phyloP scores from a whole-genome alignment of 2,329 filamentous ascomycete species.

The Scedosporium aurantiacum region DNA sequence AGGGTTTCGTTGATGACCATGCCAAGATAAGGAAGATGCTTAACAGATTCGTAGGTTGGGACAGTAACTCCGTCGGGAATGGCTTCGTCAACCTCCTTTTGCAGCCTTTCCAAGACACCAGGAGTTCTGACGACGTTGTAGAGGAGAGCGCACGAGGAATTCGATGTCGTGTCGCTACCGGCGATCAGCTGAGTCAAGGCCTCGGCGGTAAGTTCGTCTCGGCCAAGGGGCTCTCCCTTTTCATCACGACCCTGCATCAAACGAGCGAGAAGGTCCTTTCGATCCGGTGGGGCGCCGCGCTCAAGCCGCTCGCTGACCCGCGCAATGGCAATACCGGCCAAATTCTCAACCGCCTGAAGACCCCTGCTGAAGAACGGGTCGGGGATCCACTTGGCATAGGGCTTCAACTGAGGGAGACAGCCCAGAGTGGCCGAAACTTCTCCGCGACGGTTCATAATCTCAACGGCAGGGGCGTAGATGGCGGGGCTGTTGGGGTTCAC shows the following conservation, averaged over 20 bases:
- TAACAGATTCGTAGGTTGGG: constrained; percentile 61
- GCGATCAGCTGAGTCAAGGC: constrained; percentile 82
- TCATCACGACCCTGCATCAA: constrained; percentile 82
- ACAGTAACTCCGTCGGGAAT: constrained; percentile 52
- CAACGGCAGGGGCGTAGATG: constrained; percentile 66
- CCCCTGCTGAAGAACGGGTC: constrained; percentile 74
- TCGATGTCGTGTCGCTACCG: constrained; percentile 65
- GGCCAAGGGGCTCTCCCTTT: constrained; percentile 61
- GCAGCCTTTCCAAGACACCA: constrained; percentile 59
- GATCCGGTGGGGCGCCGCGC: constrained; percentile 51
- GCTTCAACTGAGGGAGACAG: constrained; percentile 61
- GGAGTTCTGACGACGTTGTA: constrained; percentile 65
- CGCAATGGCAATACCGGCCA: constrained; percentile 81
- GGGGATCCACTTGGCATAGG: constrained; percentile 69
- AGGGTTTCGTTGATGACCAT: constrained; percentile 73
- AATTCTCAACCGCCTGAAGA: constrained; percentile 61
- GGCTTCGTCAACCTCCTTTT: constrained; percentile 61
- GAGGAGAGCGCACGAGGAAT: constrained; percentile 72
- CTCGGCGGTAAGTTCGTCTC: constrained; percentile 76
- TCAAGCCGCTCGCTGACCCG: constrained; percentile 66
- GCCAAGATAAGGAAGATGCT: constrained; percentile 64
- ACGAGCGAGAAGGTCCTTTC: constrained; percentile 70
- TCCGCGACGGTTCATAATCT: constrained; percentile 79
- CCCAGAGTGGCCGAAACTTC: constrained; percentile 78
- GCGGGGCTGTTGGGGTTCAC: constrained; percentile 47